These are phyloP conservation scores for Clitopilus passeckerianus DNA, from an alignment of 768 basidiomycete genomes.

Conservation along the genomic window DNA sequence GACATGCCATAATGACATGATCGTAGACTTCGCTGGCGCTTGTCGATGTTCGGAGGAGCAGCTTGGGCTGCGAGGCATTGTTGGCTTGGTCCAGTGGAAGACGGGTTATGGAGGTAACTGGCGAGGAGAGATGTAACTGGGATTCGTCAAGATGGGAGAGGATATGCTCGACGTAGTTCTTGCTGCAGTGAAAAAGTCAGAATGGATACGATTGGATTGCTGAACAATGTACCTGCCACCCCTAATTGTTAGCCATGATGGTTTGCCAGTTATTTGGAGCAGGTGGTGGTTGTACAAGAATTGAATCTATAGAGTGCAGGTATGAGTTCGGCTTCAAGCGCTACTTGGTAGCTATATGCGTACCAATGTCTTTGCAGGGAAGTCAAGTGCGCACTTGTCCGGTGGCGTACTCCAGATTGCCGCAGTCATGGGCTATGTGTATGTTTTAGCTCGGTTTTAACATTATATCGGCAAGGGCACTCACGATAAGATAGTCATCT, in stretches of 20 bases:
- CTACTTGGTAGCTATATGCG: conserved; percentile 1
- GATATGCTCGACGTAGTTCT: conserved; percentile 63
- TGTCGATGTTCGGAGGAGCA: conserved; percentile 41
- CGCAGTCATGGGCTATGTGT: conserved; percentile 66
- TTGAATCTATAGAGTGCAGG: conserved; percentile 36
- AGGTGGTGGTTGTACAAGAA: conserved; percentile 76
- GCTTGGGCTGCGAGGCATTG: conserved; percentile 15
- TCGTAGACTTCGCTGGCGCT: conserved; percentile 50
- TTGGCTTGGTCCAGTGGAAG: conserved; percentile 1
- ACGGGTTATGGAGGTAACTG: conserved; percentile 35
- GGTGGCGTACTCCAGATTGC: conserved; percentile 80
- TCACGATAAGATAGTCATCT: conserved; percentile 72
- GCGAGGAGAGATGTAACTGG: conserved; percentile 56
- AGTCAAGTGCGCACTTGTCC: conserved; percentile 61
- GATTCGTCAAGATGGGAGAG: conserved; percentile 45
- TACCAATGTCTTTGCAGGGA: conserved; percentile 66
- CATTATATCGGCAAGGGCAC: conserved; percentile 13
- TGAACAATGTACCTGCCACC: conserved; percentile 55
- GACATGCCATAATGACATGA: conserved; percentile 70
- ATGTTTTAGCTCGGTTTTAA: not conserved
- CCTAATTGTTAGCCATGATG: conserved; percentile 66
- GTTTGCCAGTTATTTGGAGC: conserved; percentile 65
- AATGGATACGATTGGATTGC: not conserved
- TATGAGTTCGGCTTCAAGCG: not conserved
- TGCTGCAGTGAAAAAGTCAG: conserved; percentile 28